phyloP scores from a whole-genome alignment of 331 rosid species.

The Malus hybrid region DNA sequence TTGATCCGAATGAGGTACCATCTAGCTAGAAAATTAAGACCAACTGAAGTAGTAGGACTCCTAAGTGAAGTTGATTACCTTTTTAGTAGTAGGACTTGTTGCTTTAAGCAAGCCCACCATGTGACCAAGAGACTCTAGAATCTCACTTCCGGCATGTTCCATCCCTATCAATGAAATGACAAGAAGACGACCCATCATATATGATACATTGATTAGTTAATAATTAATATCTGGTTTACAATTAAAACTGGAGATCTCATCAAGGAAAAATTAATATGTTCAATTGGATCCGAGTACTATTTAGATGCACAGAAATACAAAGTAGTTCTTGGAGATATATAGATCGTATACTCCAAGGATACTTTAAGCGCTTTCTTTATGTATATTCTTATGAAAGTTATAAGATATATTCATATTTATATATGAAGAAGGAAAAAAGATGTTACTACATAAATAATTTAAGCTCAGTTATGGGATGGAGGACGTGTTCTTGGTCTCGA shows the following conservation, averaged over 20 bases:
- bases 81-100: constrained; percentile 7
- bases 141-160: constrained; percentile 21
- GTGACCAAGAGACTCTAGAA: constrained; percentile 9
- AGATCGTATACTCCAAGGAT: background rate
- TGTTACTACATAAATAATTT: background rate
- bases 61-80: background rate
- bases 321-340: background rate
- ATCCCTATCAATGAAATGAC: constrained; percentile 13
- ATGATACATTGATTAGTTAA: background rate
- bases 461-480: constrained; percentile 51
- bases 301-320: background rate
- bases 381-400: background rate
- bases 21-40: background rate
- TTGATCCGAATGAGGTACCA: background rate
- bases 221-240: background rate
- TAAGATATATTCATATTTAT: background rate
- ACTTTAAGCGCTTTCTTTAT: background rate
- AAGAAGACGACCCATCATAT: background rate
- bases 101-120: constrained; percentile 27
- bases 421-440: background rate
- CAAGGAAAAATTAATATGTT: background rate
- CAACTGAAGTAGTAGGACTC: background rate
- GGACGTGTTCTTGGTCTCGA: constrained; percentile 56
- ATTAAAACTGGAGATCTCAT: background rate
- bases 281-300: background rate